These are phyloP conservation scores for Cryptosporidium felis DNA, from an alignment of 169 alveolate species.

Conservation along the genomic window DNA sequence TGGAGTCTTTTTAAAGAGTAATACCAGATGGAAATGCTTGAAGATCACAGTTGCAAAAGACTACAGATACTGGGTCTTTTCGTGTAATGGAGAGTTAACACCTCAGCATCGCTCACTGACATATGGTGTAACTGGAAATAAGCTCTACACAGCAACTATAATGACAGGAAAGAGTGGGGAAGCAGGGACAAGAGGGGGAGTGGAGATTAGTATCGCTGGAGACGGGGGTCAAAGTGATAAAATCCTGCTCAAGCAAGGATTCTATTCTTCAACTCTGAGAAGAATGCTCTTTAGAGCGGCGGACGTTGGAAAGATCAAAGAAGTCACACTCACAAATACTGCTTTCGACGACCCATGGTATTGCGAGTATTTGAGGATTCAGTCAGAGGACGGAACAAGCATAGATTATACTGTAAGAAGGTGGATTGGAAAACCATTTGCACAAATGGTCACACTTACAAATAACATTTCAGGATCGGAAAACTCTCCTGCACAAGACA, in stretches of 20 bases:
- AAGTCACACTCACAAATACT: slow-evolving; percentile 80
- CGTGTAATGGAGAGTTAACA: slow-evolving; percentile 81
- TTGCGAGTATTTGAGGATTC: slow-evolving; percentile 81
- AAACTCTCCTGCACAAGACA: slow-evolving; percentile 82
- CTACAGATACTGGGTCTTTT: slow-evolving; percentile 88
- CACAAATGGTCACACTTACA: slow-evolving; percentile 75
- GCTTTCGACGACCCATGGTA: slow-evolving; percentile 86
- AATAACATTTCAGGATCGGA: slow-evolving; percentile 77
- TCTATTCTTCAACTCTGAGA: slow-evolving; percentile 76
- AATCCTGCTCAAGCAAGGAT: slow-evolving; percentile 74
- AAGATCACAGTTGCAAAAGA: slow-evolving; percentile 85
- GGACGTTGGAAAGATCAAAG: slow-evolving; percentile 84
- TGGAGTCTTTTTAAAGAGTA: slow-evolving; percentile 79
- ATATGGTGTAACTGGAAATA: slow-evolving; percentile 76
- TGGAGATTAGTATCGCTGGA: slow-evolving; percentile 80
- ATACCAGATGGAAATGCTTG: slow-evolving; percentile 87
- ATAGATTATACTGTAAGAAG: slow-evolving; percentile 81
- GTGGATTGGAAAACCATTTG: slow-evolving; percentile 86
- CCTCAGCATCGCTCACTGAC: slow-evolving; percentile 74
- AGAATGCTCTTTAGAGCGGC: slow-evolving; percentile 83
- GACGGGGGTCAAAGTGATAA: slow-evolving; percentile 81
- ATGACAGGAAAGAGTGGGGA: slow-evolving; percentile 77
- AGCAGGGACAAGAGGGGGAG: slow-evolving; percentile 84
- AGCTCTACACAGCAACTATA: slow-evolving; percentile 72
- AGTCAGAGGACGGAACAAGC: slow-evolving; percentile 76